Evolutionary conservation across 2,329 filamentous ascomycete genomes (phyloP).

Genomic region (Hortaea werneckii): DNA sequence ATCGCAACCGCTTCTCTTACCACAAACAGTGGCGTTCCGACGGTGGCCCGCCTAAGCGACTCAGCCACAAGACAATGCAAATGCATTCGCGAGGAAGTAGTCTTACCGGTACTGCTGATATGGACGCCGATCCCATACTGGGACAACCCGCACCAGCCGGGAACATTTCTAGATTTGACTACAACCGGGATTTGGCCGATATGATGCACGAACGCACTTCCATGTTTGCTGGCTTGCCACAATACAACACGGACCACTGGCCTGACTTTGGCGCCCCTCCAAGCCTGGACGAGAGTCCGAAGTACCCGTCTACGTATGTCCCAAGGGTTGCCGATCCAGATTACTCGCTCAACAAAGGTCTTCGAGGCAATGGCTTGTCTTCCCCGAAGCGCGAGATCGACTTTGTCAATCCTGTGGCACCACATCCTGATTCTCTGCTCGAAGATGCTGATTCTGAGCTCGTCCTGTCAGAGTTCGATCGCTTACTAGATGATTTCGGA

Average conservation of each 20-base stretch:
- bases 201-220: not conserved
- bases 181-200: constrained; percentile 4
- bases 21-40: constrained; percentile 28
- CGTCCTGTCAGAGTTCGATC: constrained; percentile 21
- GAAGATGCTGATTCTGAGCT: constrained; percentile 21
- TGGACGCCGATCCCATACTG: constrained; percentile 13
- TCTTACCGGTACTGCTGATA: constrained; percentile 21
- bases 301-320: constrained; percentile 7
- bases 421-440: constrained; percentile 20
- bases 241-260: constrained; percentile 10
- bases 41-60: constrained; percentile 17
- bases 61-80: constrained; percentile 18
- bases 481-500: constrained; percentile 17
- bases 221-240: constrained; percentile 1
- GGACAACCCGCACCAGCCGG: constrained; percentile 8
- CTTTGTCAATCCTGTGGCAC: constrained; percentile 20
- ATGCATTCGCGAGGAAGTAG: constrained; percentile 26
- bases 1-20: constrained; percentile 24
- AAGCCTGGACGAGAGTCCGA: constrained; percentile 8
- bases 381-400: constrained; percentile 13
- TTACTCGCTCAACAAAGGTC: constrained; percentile 6
- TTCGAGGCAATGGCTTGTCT: constrained; percentile 8
- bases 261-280: constrained; percentile 9
- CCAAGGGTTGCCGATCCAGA: constrained; percentile 8
- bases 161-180: constrained; percentile 12